A percentile compares a stretch with the other conserved stretches of the same genome.
phyloP scores from a whole-genome alignment of 495 filamentous ascomycete genomes.

The Penicillium argentinense region DNA sequence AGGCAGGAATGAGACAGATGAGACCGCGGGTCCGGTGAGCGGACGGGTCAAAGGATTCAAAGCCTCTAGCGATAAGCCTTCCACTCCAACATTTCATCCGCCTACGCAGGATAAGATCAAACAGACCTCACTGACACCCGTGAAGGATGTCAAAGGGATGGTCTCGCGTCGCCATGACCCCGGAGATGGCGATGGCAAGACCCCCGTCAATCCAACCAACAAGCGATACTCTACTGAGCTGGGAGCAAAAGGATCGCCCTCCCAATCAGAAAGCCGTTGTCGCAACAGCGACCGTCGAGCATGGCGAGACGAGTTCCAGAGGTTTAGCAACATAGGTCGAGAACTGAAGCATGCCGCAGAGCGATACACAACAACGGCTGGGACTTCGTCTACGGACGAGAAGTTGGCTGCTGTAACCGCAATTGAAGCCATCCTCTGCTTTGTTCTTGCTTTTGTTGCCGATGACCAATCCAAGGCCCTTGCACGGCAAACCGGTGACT shows the following conservation, averaged over 20 bases:
- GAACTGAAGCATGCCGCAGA: slow-evolving; percentile 52
- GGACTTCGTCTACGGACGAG: slow-evolving; percentile 30
- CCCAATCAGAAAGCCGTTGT: slow-evolving; percentile 27
- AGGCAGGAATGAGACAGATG: slow-evolving; percentile 18
- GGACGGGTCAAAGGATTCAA: slow-evolving; percentile 24
- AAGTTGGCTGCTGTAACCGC: slow-evolving; percentile 45
- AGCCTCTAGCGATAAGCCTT: slow-evolving; percentile 25
- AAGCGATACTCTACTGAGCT: slow-evolving; percentile 30
- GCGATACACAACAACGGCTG: slow-evolving; percentile 33
- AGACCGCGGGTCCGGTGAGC: slow-evolving; percentile 9
- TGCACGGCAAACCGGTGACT: slow-evolving; percentile 38
- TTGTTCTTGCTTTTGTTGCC: slow-evolving; percentile 49
- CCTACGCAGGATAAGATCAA: slow-evolving; percentile 29
- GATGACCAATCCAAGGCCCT: slow-evolving; percentile 40
- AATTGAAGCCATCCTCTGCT: slow-evolving; percentile 50
- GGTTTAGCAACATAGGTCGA: slow-evolving; percentile 41
- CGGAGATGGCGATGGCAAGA: slow-evolving; percentile 30
- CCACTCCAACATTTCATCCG: slow-evolving; percentile 20
- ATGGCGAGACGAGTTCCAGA: slow-evolving; percentile 49
- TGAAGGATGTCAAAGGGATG: slow-evolving; percentile 31
- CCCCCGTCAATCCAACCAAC: slow-evolving; percentile 21
- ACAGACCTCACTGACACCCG: slow-evolving; percentile 24
- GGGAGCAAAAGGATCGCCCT: slow-evolving; percentile 30
- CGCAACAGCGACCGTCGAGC: slow-evolving; percentile 39
- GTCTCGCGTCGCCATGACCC: slow-evolving; percentile 27